Percentiles rank a stretch among this genome's conserved stretches.
Evolutionary conservation across 176 grass and related monocot species (phyloP).

Genomic region (Poa pratensis): DNA sequence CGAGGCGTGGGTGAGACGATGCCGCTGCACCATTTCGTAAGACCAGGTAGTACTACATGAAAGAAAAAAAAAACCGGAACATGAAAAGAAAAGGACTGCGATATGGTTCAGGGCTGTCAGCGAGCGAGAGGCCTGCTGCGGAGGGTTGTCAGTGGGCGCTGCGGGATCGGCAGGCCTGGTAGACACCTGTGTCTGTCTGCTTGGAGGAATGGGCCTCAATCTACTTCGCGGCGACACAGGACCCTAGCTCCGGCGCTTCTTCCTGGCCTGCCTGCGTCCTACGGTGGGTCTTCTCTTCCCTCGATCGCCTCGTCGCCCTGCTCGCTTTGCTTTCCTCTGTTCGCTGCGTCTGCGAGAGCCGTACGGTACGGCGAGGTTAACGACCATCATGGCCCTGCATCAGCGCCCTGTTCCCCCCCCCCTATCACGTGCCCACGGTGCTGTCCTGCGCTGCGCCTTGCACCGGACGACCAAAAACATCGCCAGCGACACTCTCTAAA

Average conservation of each 20-base stretch:
- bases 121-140: too few species aligned
- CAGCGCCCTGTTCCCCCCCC: background rate
- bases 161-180: background rate
- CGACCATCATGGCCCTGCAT: background rate
- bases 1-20: too few species aligned
- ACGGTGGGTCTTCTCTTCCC: background rate
- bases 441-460: background rate
- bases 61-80: too few species aligned
- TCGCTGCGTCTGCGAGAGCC: background rate
- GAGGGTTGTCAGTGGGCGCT: background rate
- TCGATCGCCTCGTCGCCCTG: background rate
- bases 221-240: background rate
- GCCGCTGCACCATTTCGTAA: too few species aligned
- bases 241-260: background rate
- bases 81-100: too few species aligned
- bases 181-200: background rate
- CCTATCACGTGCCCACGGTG: background rate
- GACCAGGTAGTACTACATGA: too few species aligned
- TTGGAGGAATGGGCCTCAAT: slow-evolving; percentile 11
- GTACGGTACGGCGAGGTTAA: background rate
- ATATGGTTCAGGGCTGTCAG: background rate
- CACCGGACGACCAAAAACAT: too few species aligned
- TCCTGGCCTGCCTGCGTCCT: background rate
- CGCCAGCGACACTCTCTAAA: too few species aligned
- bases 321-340: background rate